Conservation (phyloP, 202 grass and related monocot genomes). For the Elaeis oleifera region DNA sequence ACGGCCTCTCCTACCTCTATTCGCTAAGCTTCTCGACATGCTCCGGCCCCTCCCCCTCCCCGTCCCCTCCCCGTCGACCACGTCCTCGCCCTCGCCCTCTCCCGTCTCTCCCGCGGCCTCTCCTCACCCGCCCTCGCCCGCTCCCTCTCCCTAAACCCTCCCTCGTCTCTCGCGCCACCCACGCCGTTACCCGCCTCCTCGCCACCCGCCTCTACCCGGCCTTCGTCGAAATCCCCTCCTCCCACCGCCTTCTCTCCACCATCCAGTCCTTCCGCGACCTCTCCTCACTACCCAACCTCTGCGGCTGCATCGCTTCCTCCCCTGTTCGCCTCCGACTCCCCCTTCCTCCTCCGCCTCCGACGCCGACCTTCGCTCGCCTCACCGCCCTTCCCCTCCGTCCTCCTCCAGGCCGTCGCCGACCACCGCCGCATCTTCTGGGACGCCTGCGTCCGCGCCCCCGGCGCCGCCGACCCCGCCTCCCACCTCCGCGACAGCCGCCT, state of each 20-base stretch:
- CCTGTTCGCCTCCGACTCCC: slow-evolving; percentile 20
- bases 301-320: slow-evolving; percentile 25
- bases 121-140: slow-evolving; percentile 10
- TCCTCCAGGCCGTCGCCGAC: slow-evolving; percentile 35
- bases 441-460: slow-evolving; percentile 27
- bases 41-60: not conserved
- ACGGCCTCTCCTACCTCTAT: not conserved
- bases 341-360: not conserved
- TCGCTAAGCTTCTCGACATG: too few relatives aligned
- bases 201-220: slow-evolving; percentile 27
- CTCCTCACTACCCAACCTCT: slow-evolving; percentile 25
- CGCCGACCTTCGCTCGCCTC: slow-evolving; percentile 10
- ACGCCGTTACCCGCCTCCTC: slow-evolving; percentile 24
- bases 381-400: slow-evolving; percentile 27
- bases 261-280: slow-evolving; percentile 11
- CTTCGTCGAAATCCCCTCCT: slow-evolving; percentile 14
- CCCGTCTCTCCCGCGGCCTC: slow-evolving; percentile 14
- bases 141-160: slow-evolving; percentile 5
- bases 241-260: slow-evolving; percentile 4
- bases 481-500: slow-evolving; percentile 29
- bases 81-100: slow-evolving; percentile 3
- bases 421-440: slow-evolving; percentile 28
- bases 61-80: slow-evolving; percentile 4
- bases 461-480: slow-evolving; percentile 25
- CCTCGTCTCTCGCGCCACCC: slow-evolving; percentile 31